These are phyloP conservation scores for Blepharisma stoltei DNA, from an alignment of 73 alveolate genomes.

Conservation along the genomic window DNA sequence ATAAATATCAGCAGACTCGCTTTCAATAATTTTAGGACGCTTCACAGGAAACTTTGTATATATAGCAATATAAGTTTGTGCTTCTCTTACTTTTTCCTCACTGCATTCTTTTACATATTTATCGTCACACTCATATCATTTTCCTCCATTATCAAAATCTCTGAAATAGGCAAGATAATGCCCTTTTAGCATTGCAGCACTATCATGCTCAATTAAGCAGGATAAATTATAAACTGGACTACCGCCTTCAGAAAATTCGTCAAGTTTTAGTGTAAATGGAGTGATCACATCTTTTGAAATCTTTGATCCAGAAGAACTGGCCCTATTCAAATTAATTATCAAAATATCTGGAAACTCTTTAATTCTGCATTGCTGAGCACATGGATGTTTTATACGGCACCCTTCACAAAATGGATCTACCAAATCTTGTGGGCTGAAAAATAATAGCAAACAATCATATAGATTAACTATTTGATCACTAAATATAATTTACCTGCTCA, in stretches of 20 bases:
- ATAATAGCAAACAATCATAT: background rate
- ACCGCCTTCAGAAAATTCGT: background rate
- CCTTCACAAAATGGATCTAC: background rate
- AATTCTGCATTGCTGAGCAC: background rate
- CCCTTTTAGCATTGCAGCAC: background rate
- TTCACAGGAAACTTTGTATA: background rate
- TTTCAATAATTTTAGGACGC: too few relatives aligned
- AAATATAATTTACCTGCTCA: background rate
- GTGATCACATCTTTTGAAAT: background rate
- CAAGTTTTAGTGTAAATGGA: background rate
- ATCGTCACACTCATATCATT: background rate
- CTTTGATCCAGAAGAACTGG: background rate
- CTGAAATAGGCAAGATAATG: constrained; percentile 10
- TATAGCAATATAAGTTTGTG: background rate
- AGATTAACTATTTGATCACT: background rate
- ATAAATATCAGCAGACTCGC: too few relatives aligned
- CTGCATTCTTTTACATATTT: background rate
- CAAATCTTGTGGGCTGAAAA: background rate
- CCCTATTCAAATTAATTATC: background rate
- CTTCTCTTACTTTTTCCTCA: background rate
- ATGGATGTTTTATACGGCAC: background rate
- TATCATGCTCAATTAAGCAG: background rate
- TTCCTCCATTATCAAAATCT: background rate
- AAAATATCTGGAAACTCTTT: background rate
- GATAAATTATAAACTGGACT: background rate